phyloP scores from a whole-genome alignment of 2,329 filamentous ascomycete species.

The Aquanectria penicillioides region DNA sequence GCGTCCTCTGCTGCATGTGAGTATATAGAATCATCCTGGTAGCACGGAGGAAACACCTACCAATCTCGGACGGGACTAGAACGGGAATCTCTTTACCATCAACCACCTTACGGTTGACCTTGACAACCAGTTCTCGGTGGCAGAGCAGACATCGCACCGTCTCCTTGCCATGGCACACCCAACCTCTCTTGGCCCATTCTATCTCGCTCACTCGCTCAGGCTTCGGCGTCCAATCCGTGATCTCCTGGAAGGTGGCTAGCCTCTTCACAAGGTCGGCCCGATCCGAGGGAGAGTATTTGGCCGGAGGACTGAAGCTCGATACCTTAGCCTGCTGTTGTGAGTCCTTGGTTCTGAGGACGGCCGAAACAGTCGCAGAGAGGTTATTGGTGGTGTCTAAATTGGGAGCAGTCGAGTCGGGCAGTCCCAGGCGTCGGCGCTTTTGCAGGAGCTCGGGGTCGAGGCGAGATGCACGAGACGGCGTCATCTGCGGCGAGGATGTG shows the following conservation, averaged over 20 bases:
- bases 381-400: slow-evolving; percentile 36
- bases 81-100: slow-evolving; percentile 65
- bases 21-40: background rate
- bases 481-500: slow-evolving; percentile 20
- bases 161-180: slow-evolving; percentile 85
- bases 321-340: slow-evolving; percentile 31
- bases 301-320: slow-evolving; percentile 41
- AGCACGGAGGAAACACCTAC: slow-evolving; percentile 36
- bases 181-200: slow-evolving; percentile 93
- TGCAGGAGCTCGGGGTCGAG: slow-evolving; percentile 55
- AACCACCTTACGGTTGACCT: slow-evolving; percentile 70
- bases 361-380: slow-evolving; percentile 35
- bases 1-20: slow-evolving; percentile 61
- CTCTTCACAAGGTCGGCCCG: slow-evolving; percentile 83
- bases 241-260: slow-evolving; percentile 87
- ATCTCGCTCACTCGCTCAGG: slow-evolving; percentile 87
- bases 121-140: slow-evolving; percentile 84
- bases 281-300: slow-evolving; percentile 88
- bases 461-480: slow-evolving; percentile 25
- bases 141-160: slow-evolving; percentile 89
- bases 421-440: slow-evolving; percentile 64
- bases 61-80: slow-evolving; percentile 68
- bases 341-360: slow-evolving; percentile 33
- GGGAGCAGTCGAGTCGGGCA: slow-evolving; percentile 52
- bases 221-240: slow-evolving; percentile 94